A percentile compares a stretch with the other conserved stretches of the same genome.
phyloP scores from a whole-genome alignment of 2,329 filamentous ascomycete species.

The Pezicula neosporulosa region DNA sequence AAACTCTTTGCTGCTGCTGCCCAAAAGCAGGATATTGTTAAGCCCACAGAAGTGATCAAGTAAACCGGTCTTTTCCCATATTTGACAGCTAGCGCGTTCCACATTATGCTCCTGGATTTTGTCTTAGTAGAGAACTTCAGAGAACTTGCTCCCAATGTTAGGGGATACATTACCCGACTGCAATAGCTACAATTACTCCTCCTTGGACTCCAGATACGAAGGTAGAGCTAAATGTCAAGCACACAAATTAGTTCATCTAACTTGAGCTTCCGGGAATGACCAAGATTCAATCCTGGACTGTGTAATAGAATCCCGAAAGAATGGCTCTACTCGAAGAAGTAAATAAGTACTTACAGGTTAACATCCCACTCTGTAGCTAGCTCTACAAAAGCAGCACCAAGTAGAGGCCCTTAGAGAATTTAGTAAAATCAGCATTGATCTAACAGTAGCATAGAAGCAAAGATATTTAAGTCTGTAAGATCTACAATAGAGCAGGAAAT shows the following conservation, averaged over 20 bases:
- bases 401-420: conserved; percentile 34
- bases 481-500: background rate
- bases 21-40: conserved; percentile 33
- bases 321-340: no score
- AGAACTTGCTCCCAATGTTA: no score
- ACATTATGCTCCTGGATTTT: conserved; percentile 30
- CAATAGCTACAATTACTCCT: conserved; percentile 35
- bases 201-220: conserved; percentile 28
- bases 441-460: no score
- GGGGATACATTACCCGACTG: conserved; percentile 17
- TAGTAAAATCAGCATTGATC: background rate
- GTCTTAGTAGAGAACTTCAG: no score
- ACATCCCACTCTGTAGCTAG: conserved; percentile 31
- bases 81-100: conserved; percentile 32
- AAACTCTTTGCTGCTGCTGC: conserved; percentile 32
- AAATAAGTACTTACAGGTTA: conserved; percentile 11
- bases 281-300: no score
- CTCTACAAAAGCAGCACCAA: conserved; percentile 31
- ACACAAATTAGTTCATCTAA: no score
- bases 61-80: conserved; percentile 18
- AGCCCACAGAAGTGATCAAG: conserved; percentile 29
- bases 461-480: no score
- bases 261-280: no score
- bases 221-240: conserved; percentile 10
- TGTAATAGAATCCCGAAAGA: no score